These are phyloP conservation scores for Schizopora paradoxa DNA, from an alignment of 1,284 basidiomycete species.

Conservation along the genomic window DNA sequence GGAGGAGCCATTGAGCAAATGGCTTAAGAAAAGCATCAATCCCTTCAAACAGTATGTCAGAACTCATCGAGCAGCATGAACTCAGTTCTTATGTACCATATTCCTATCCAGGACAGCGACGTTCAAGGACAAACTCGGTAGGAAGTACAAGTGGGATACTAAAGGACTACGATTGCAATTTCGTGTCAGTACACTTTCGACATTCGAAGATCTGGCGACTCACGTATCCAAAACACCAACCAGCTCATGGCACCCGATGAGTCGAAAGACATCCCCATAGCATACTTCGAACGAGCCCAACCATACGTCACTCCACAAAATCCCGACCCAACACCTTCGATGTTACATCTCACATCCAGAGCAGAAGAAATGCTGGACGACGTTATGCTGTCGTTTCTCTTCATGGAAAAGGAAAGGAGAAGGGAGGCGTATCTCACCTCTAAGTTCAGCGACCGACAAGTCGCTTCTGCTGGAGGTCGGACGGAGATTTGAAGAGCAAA, in stretches of 20 bases:
- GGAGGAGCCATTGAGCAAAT: conserved; percentile 1
- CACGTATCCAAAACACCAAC: neutral
- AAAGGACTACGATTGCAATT: conserved; percentile 7
- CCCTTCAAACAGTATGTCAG: conserved; percentile 8
- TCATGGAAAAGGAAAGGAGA: conserved; percentile 10
- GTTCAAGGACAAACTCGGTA: conserved; percentile 6
- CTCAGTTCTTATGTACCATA: neutral
- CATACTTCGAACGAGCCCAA: conserved; percentile 10
- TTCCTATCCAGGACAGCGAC: conserved; percentile 1
- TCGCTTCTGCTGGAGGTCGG: conserved; percentile 1
- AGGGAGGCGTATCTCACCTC: neutral
- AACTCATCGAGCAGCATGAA: neutral
- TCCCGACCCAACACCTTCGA: conserved; percentile 7
- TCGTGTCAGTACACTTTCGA: neutral
- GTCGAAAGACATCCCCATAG: conserved; percentile 6
- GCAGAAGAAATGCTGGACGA: conserved; percentile 8
- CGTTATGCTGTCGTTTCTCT: conserved; percentile 9
- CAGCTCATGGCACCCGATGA: conserved; percentile 1
- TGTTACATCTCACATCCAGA: conserved; percentile 1
- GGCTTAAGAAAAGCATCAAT: conserved; percentile 10
- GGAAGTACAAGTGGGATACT: conserved; percentile 7
- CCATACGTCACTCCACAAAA: conserved; percentile 13
- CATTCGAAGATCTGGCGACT: neutral
- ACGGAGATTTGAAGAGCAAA: too few relatives aligned
- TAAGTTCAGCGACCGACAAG: neutral